Evolutionary conservation across 441 rosid genomes (phyloP).

Genomic region (Monsonia emarginata): DNA sequence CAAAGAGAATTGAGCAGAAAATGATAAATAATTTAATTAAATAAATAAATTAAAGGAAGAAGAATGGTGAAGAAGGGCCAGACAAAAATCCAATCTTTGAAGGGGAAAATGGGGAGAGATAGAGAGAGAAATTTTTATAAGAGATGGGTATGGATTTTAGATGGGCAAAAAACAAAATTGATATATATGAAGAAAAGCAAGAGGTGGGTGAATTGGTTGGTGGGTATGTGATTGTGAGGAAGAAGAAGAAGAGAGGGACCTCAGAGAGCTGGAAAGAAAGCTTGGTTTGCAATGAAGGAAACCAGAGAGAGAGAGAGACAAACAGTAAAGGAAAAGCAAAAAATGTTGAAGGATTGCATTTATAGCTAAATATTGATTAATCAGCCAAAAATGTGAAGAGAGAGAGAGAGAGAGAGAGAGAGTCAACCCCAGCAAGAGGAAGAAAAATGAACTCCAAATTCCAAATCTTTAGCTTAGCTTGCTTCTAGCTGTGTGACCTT

Average conservation of each 20-base stretch:
- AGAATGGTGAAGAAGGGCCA: constrained; percentile 26
- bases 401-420: constrained; percentile 4
- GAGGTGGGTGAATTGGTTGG: constrained; percentile 49
- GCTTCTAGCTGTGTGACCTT: not conserved
- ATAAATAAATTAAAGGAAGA: constrained; percentile 8
- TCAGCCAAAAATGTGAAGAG: not conserved
- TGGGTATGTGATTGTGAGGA: constrained; percentile 36
- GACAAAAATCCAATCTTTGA: constrained; percentile 31
- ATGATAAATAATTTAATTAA: constrained; percentile 7
- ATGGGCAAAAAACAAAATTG: constrained; percentile 4
- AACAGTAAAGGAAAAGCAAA: constrained; percentile 47
- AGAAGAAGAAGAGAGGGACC: constrained; percentile 19
- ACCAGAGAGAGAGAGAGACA: constrained; percentile 24
- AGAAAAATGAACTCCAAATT: not conserved
- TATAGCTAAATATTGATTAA: constrained; percentile 24
- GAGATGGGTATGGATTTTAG: constrained; percentile 9
- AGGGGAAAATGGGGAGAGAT: constrained; percentile 18
- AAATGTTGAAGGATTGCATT: constrained; percentile 26
- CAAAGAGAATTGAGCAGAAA: constrained; percentile 17
- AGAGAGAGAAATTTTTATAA: not conserved
- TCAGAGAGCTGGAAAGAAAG: constrained; percentile 48
- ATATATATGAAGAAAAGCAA: not conserved
- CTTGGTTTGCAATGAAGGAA: constrained; percentile 83
- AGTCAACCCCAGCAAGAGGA: constrained; percentile 1
- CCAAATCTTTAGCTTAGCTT: constrained; percentile 2